phyloP scores from a whole-genome alignment of 495 filamentous ascomycete species.

The Penicillium roqueforti region DNA sequence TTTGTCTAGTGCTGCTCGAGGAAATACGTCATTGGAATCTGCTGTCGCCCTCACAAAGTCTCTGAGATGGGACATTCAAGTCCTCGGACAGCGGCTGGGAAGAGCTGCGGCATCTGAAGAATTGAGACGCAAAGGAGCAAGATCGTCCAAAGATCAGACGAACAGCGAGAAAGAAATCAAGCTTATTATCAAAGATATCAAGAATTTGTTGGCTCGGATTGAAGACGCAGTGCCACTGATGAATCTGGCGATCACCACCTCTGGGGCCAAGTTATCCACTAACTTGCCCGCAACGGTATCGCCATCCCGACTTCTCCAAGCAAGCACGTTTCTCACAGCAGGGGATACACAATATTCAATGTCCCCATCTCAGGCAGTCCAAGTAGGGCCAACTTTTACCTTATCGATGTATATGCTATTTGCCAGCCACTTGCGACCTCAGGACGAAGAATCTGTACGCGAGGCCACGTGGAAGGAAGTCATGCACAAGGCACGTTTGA shows the following conservation, averaged over 20 bases:
- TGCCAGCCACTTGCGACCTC: slow-evolving; percentile 64
- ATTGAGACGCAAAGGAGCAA: slow-evolving; percentile 45
- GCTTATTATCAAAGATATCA: slow-evolving; percentile 70
- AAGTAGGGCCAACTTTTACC: slow-evolving; percentile 84
- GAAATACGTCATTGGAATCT: slow-evolving; percentile 91
- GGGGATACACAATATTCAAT: slow-evolving; percentile 81
- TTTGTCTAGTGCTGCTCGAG: slow-evolving; percentile 67
- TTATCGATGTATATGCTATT: slow-evolving; percentile 98
- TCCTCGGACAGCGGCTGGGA: slow-evolving; percentile 71
- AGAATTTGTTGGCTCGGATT: slow-evolving; percentile 68
- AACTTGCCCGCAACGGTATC: slow-evolving; percentile 78
- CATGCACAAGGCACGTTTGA: slow-evolving; percentile 87
- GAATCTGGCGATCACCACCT: slow-evolving; percentile 92
- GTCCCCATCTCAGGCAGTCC: slow-evolving; percentile 59
- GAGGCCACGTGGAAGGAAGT: slow-evolving; percentile 96
- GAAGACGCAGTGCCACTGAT: slow-evolving; percentile 93
- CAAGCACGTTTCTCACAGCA: slow-evolving; percentile 84
- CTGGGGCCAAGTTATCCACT: slow-evolving; percentile 79
- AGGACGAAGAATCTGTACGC: slow-evolving; percentile 59
- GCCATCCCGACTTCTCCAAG: slow-evolving; percentile 86
- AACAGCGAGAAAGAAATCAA: slow-evolving; percentile 59
- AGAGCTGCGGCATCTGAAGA: slow-evolving; percentile 67
- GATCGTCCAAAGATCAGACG: slow-evolving; percentile 44
- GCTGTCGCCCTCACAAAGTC: slow-evolving; percentile 81
- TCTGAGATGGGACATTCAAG: slow-evolving; percentile 83